phyloP scores from a whole-genome alignment of 1,139 yeast genomes.

The Nakaseomyces uthaithaninus region DNA sequence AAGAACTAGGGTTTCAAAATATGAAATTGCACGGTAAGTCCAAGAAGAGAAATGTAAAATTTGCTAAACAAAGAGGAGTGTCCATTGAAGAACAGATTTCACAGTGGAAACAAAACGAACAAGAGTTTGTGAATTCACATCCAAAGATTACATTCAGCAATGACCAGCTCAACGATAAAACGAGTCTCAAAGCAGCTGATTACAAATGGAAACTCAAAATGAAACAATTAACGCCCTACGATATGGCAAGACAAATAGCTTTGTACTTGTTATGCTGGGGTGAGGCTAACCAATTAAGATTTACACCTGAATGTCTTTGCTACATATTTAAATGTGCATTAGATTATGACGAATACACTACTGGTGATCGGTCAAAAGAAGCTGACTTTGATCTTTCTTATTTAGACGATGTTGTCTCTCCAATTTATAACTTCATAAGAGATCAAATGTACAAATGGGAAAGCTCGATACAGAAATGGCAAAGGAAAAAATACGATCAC shows the following conservation, averaged over 20 bases:
- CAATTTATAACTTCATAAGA: constrained; percentile 56
- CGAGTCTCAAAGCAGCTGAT: constrained; percentile 45
- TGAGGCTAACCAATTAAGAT: constrained; percentile 74
- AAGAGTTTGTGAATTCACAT: constrained; percentile 28
- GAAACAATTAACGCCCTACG: constrained; percentile 45
- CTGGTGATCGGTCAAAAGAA: constrained; percentile 2
- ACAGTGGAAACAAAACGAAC: constrained; percentile 29
- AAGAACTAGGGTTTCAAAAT: constrained; percentile 44
- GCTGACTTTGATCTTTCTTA: constrained; percentile 36
- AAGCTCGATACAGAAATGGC: constrained; percentile 34
- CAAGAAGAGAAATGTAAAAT: constrained; percentile 29
- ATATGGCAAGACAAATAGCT: constrained; percentile 58
- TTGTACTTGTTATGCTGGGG: constrained; percentile 79
- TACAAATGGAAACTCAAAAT: constrained; percentile 57
- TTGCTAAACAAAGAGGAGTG: constrained; percentile 33
- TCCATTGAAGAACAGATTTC: constrained; percentile 30
- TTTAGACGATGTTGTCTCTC: constrained; percentile 64
- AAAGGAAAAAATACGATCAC: constrained; percentile 58
- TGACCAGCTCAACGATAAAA: constrained; percentile 55
- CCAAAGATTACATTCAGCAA: constrained; percentile 28
- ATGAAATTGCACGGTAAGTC: constrained; percentile 35
- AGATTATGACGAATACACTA: constrained; percentile 42
- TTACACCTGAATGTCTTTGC: constrained; percentile 80
- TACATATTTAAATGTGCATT: constrained; percentile 72
- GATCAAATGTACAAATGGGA: constrained; percentile 43